Percentiles rank a stretch among this genome's conserved stretches.
These are phyloP conservation scores for Cryphonectria radicalis DNA, from an alignment of 2,329 filamentous ascomycete species.

Conservation along the genomic window DNA sequence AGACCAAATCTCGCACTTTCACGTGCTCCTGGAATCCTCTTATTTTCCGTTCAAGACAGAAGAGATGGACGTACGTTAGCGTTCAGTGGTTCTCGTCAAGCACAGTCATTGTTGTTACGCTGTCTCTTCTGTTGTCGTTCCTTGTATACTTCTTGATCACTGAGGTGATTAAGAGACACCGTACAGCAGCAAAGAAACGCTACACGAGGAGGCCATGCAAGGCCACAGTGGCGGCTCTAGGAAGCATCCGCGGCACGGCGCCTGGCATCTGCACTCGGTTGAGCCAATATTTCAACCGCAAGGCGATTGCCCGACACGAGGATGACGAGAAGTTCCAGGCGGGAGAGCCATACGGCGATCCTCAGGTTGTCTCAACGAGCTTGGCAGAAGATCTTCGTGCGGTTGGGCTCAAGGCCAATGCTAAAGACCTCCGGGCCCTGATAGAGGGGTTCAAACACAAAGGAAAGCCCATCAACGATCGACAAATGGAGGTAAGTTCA, in stretches of 20 bases:
- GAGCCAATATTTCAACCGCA: background rate
- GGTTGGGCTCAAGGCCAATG: slow-evolving; percentile 30
- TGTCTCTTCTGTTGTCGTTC: background rate
- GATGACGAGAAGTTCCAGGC: slow-evolving; percentile 42
- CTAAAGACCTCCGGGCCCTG: background rate
- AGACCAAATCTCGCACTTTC: background rate
- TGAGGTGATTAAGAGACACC: background rate
- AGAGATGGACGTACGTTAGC: background rate
- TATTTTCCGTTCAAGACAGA: background rate
- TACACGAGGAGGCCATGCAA: background rate
- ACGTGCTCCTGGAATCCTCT: background rate
- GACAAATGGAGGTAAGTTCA: slow-evolving; percentile 30
- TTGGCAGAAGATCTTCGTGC: slow-evolving; percentile 35
- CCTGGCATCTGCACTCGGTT: background rate
- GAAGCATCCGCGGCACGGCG: background rate
- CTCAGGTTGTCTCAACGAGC: slow-evolving; percentile 34
- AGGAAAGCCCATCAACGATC: background rate
- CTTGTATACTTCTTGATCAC: background rate
- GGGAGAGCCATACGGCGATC: slow-evolving; percentile 42
- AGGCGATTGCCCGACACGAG: background rate
- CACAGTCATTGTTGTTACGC: background rate
- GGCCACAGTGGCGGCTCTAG: background rate
- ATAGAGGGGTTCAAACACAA: background rate
- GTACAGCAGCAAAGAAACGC: background rate
- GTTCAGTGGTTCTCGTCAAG: background rate